Evolutionary conservation across 495 filamentous ascomycete species (phyloP).

Genomic region (Glutinoglossum americanum): DNA sequence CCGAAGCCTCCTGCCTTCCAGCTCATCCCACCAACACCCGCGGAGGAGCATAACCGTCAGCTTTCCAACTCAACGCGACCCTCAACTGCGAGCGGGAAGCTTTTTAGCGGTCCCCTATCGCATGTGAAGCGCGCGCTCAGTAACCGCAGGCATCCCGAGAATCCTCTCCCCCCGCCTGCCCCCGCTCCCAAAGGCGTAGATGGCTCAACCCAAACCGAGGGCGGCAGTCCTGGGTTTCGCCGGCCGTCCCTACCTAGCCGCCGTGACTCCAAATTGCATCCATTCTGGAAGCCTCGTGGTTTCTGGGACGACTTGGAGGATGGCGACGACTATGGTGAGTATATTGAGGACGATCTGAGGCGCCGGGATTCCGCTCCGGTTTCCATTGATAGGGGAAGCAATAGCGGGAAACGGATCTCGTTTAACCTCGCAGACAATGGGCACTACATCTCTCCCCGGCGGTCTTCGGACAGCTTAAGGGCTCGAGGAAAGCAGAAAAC

Average conservation of each 20-base stretch:
- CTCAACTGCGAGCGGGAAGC: not conserved
- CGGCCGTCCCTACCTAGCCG: not conserved
- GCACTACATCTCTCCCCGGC: not conserved
- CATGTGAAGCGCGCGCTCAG: conserved; percentile 15
- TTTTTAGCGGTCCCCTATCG: conserved; percentile 10
- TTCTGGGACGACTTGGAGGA: conserved; percentile 45
- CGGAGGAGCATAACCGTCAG: conserved; percentile 31
- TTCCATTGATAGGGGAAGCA: not conserved
- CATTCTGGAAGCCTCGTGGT: conserved; percentile 58
- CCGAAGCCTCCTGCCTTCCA: conserved; percentile 49
- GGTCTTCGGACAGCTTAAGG: conserved; percentile 8
- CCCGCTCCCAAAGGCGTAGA: conserved; percentile 6
- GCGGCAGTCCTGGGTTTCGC: not conserved
- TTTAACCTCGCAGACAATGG: not conserved
- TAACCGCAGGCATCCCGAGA: conserved; percentile 16
- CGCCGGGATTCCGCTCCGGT: not conserved
- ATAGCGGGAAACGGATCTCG: not conserved
- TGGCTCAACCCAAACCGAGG: conserved; percentile 5
- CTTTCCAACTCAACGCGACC: conserved; percentile 14
- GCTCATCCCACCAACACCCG: conserved; percentile 49
- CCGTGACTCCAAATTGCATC: conserved; percentile 38
- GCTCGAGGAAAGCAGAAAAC: conserved; percentile 13
- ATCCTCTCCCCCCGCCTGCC: conserved; percentile 16
- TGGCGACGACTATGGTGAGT: conserved; percentile 24
- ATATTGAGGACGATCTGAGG: conserved; percentile 3